Conservation (phyloP, 805 yeast genomes). For the Pichia manshurica region DNA sequence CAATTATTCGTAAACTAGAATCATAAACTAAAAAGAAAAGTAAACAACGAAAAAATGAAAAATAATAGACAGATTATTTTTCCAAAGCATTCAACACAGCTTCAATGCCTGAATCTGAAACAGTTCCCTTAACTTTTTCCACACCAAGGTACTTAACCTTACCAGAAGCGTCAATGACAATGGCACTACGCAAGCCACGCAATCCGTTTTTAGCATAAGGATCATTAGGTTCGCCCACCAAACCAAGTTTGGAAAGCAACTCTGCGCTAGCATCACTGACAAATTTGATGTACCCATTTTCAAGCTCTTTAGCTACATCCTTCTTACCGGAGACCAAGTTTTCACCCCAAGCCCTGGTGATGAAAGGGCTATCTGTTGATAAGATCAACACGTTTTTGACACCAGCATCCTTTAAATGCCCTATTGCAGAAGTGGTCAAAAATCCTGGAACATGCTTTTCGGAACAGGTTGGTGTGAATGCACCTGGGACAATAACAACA, state of each 20-base stretch:
- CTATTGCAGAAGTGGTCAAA: slow-evolving; percentile 28
- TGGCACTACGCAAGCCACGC: slow-evolving; percentile 51
- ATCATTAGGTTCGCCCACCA: slow-evolving; percentile 14
- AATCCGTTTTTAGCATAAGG: slow-evolving; percentile 12
- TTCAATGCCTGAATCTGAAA: slow-evolving; percentile 13
- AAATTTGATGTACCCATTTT: slow-evolving; percentile 35
- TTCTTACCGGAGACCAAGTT: slow-evolving; percentile 35
- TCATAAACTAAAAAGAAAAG: too few species aligned
- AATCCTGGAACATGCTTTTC: slow-evolving; percentile 39
- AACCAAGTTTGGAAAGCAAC: slow-evolving; percentile 10
- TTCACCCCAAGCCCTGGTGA: slow-evolving; percentile 41
- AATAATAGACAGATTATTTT: too few species aligned
- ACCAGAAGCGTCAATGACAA: slow-evolving; percentile 48
- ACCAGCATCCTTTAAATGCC: slow-evolving; percentile 33
- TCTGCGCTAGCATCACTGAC: slow-evolving; percentile 46
- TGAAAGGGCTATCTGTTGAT: slow-evolving; percentile 40
- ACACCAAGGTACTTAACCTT: slow-evolving; percentile 33
- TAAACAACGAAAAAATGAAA: too few species aligned
- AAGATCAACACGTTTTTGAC: slow-evolving; percentile 34
- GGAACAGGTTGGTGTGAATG: slow-evolving; percentile 46
- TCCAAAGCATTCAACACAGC: slow-evolving; percentile 10
- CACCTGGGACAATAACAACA: slow-evolving; percentile 45
- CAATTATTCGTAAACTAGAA: too few species aligned
- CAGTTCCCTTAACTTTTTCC: slow-evolving; percentile 36
- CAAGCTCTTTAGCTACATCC: background rate